Percentiles rank a stretch among this genome's conserved stretches.
Evolutionary conservation across 768 basidiomycete genomes (phyloP).

Genomic region (Lactifluus echinatus): DNA sequence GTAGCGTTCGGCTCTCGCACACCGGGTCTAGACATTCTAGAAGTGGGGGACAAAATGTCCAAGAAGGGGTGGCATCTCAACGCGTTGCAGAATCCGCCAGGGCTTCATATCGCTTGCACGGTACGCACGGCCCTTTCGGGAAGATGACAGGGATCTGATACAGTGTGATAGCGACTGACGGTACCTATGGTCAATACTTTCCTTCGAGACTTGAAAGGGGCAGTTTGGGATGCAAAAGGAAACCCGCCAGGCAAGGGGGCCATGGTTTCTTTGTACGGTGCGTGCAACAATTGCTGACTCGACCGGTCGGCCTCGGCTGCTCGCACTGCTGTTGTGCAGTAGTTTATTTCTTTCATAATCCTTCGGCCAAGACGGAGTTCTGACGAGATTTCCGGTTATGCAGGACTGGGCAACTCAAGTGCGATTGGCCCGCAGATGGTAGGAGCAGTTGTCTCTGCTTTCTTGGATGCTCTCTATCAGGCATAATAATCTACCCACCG

Average conservation of each 20-base stretch:
- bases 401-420: slow-evolving; percentile 21
- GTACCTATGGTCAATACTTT: slow-evolving; percentile 67
- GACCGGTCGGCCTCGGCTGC: not conserved
- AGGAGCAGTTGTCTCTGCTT: slow-evolving; percentile 12
- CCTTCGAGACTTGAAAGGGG: slow-evolving; percentile 73
- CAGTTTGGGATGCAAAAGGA: slow-evolving; percentile 61
- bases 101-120: slow-evolving; percentile 90
- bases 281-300: slow-evolving; percentile 22
- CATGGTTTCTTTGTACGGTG: slow-evolving; percentile 91
- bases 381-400: not conserved
- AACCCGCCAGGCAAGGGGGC: slow-evolving; percentile 64
- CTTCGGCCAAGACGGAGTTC: not conserved
- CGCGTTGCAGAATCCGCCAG: slow-evolving; percentile 67
- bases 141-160: not conserved
- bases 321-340: not conserved
- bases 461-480: slow-evolving; percentile 19
- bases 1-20: slow-evolving; percentile 69
- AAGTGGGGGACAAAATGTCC: slow-evolving; percentile 85
- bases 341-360: not conserved
- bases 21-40: slow-evolving; percentile 58
- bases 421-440: slow-evolving; percentile 20
- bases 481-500: slow-evolving; percentile 5
- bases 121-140: slow-evolving; percentile 35
- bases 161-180: slow-evolving; percentile 57
- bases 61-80: slow-evolving; percentile 89